Evolutionary conservation across 176 grass and related monocot genomes (phyloP), one percentile per base, ranked within the genome.

Genomic region (Oryza meyeriana): DNA sequence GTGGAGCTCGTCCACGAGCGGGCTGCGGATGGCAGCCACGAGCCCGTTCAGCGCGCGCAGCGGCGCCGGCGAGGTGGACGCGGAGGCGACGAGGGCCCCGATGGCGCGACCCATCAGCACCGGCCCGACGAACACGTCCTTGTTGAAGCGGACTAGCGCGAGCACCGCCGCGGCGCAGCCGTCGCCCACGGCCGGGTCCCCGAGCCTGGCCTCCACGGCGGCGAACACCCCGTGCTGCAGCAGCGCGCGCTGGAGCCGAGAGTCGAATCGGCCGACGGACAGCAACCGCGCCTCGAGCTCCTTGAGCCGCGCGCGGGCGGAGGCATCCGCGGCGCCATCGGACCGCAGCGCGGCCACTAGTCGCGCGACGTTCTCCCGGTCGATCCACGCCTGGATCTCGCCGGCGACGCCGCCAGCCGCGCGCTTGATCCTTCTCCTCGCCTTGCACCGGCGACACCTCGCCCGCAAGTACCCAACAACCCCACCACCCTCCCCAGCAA

Each of bases 1-100:
- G 83, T 88, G 93, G 12, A 99, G 89, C 83, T 99, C 96, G 79
- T 98, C 96, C 22, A 98, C 89, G 25, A 98, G 72, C 44, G 95
- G 92, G 76, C 90, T 93, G 10, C 90, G 87, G 41, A 93, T 87
- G 32, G 86, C 86, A 39, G 73, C 81, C 50, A 91, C 69, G 1
- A 98, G 90, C 12, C 92, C 90, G 66, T 88, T 84, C 8, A 98
- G 84, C 26, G 90, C 84, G 29, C 84, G 61, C 26, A 95, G 90
- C 6, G 92, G 59, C 69, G 82, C 84, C 0, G 85, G 61, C 1
- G 82, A 85, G 28, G 1, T 2, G 12, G 88, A 73, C 9, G 85
- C 71, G n/a, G 85, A 39, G 24, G 78, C 34, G 32, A 93, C 89
- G 8, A 98, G 74, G 52, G 89, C 87, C 47, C 64, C 82, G 6